Base-by-base conservation (phyloP, 768 basidiomycete species). In the Serendipita sp. region DNA sequence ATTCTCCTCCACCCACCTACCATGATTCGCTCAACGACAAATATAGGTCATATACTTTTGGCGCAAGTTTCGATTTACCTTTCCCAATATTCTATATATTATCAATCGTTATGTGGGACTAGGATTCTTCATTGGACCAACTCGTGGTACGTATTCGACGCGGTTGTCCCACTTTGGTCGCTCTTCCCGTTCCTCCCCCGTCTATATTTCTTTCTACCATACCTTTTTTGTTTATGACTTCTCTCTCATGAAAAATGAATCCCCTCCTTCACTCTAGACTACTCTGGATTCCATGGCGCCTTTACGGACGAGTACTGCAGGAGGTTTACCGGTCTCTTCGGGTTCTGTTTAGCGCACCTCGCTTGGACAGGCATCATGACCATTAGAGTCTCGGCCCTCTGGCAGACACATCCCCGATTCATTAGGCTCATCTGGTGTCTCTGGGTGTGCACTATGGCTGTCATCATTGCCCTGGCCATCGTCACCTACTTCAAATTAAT, bases 381-480 rank as follows among this genome's bases (percentile, higher is more conserved):
- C 45, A 20, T 48, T 9, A 20, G 45, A 28, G 45, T 48, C 9
- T 48, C 45, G 26, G 45, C 45, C n/a, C 45, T 48, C 7, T 48
- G 26, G 20, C n/a, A 48, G 26, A 7, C 45, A 48, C 45, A 48
- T 20, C 26, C 45, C 45, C n/a, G 20, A 48, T 17, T 48, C 45
- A 48, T 48, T 20, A 48, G 45, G 45, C 20, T 48, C 45, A 48
- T n/a, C n/a, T 48, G 45, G 45, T 48, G 45, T n/a, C 45, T 48
- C 7, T 28, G 45, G 45, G 45, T 28, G 34, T 38, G 34, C 14
- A 38, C 34, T 2, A 38, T 38, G 26, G 45, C 26, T 5, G n/a
- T 48, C 9, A 48, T 48, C 7, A n/a, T 48, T n/a, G 45, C 7
- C 9, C 20, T 48, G 45, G n/a, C 9, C n/a, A 48, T 17, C n/a